These are phyloP conservation scores for Cantharellus anzutake DNA, from an alignment of 768 basidiomycete genomes.

Conservation along the genomic window DNA sequence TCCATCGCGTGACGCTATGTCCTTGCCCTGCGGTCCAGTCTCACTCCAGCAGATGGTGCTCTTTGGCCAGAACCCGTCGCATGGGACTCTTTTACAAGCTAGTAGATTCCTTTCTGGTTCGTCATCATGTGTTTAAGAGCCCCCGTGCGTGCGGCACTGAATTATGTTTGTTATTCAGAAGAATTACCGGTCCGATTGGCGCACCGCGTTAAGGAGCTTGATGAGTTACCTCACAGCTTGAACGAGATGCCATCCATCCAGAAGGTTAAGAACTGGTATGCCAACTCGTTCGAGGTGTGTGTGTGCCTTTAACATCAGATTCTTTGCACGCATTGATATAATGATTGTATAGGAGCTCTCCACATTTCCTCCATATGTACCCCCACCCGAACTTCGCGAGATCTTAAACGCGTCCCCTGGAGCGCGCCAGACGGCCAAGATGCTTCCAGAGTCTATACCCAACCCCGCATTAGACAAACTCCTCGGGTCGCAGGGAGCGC, in stretches of 20 bases:
- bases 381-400: slow-evolving; percentile 48
- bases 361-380: slow-evolving; percentile 56
- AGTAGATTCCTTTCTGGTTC: slow-evolving; percentile 72
- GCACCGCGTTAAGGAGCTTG: slow-evolving; percentile 90
- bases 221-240: slow-evolving; percentile 81
- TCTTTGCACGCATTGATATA: neutral
- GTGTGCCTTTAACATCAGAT: neutral
- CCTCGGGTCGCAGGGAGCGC: slow-evolving; percentile 7
- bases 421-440: slow-evolving; percentile 12
- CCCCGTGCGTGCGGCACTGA: neutral
- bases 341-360: slow-evolving; percentile 60
- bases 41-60: slow-evolving; percentile 96
- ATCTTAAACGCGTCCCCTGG: slow-evolving; percentile 28
- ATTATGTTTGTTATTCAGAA: slow-evolving; percentile 27
- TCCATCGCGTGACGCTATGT: neutral
- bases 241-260: slow-evolving; percentile 81
- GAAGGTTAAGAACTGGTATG: slow-evolving; percentile 97
- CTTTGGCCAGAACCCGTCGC: slow-evolving; percentile 89
- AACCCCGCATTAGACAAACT: slow-evolving; percentile 54
- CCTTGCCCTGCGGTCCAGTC: slow-evolving; percentile 26
- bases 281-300: slow-evolving; percentile 89
- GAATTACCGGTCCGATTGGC: slow-evolving; percentile 90
- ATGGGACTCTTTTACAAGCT: slow-evolving; percentile 85
- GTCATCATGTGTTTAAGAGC: slow-evolving; percentile 12
- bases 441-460: slow-evolving; percentile 54